Base-by-base conservation (phyloP, 1,284 basidiomycete species). In the Volvariella surrecta region DNA sequence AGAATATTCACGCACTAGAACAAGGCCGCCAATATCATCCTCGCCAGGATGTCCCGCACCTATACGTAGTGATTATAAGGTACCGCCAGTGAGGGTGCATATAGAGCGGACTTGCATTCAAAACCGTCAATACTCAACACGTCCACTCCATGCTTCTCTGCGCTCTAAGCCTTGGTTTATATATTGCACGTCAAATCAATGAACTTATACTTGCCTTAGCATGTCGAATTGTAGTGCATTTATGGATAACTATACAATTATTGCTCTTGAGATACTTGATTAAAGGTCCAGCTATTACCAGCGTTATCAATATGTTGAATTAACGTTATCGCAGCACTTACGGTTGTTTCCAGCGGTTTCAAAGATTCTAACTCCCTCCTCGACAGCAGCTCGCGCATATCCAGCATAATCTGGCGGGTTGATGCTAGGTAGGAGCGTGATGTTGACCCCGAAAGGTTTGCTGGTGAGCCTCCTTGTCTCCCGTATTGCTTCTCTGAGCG, bases 1-100 rank as follows among this genome's bases (percentile, higher is more conserved):
- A 44, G 7, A 28, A 30, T 34, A 17, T 20, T 28, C 10, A 59
- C 70, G 48, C 53, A 92, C 87, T 60, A 97, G 64, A 3, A 96
- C 83, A n/a, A 97, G 58, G 3, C 89, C 89, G 8, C 89, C 89
- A 28, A 96, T 88, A 60, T 97, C 94, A 45, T 96, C 89, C 58
- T 97, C 94, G 48, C 93, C 93, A 3, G 92, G 93, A 61, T 96
- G 91, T 21, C 93, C 93, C 31, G 91, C 90, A 57, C 86, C 86
- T 89, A 32, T 2, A 43, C 19, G 40, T 34, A 32, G 43, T 37
- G 40, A 24, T 17, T 30, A 39, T 47, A 17, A 38, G 31, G 37
- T 21, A 18, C n/a, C 18, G 43, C 15, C 21, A 35, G 21, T 13
- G 34, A n/a, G n/a, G n/a, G n/a, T 40, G 19, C 41, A 16, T 37